phyloP scores from a whole-genome alignment of 1,139 yeast genomes.

The Blastobotrys ciferrii region DNA sequence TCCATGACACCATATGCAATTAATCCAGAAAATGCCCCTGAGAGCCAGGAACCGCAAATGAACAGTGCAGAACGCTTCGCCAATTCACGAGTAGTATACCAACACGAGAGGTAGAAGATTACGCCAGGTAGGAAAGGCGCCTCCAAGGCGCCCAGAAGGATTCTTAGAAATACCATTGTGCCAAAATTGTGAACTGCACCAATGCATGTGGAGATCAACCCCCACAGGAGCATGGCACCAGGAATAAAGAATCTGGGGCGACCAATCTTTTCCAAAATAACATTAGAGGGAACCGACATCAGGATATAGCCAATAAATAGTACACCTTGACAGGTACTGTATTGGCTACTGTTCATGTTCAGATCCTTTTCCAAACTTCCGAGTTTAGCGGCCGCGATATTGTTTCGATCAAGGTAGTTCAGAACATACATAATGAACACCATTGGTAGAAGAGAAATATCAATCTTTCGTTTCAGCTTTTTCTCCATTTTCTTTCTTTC shows the following conservation, averaged over 20 bases:
- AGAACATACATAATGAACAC: slow-evolving; percentile 55
- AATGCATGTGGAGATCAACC: slow-evolving; percentile 55
- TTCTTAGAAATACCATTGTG: slow-evolving; percentile 26
- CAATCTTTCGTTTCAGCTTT: slow-evolving; percentile 48
- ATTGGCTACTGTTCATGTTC: slow-evolving; percentile 48
- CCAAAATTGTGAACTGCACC: slow-evolving; percentile 45
- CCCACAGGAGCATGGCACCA: slow-evolving; percentile 54
- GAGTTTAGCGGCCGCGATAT: slow-evolving; percentile 58
- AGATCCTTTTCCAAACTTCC: slow-evolving; percentile 57
- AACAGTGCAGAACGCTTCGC: slow-evolving; percentile 56
- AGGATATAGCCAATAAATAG: slow-evolving; percentile 60
- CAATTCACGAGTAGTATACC: slow-evolving; percentile 35
- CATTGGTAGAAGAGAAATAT: slow-evolving; percentile 55
- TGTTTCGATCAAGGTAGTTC: slow-evolving; percentile 59
- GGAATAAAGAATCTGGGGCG: slow-evolving; percentile 50
- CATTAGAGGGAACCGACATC: slow-evolving; percentile 59
- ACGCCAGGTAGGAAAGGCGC: slow-evolving; percentile 33
- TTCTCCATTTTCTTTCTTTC: slow-evolving; percentile 13
- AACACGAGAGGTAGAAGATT: slow-evolving; percentile 33
- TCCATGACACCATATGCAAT: slow-evolving; percentile 38
- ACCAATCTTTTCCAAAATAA: slow-evolving; percentile 46
- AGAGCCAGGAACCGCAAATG: slow-evolving; percentile 39
- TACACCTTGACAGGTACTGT: slow-evolving; percentile 54
- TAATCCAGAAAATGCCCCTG: slow-evolving; percentile 38
- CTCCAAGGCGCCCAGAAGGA: slow-evolving; percentile 34